Conservation (phyloP, 257 asterid species). For the Galeopsis tetrahit region DNA sequence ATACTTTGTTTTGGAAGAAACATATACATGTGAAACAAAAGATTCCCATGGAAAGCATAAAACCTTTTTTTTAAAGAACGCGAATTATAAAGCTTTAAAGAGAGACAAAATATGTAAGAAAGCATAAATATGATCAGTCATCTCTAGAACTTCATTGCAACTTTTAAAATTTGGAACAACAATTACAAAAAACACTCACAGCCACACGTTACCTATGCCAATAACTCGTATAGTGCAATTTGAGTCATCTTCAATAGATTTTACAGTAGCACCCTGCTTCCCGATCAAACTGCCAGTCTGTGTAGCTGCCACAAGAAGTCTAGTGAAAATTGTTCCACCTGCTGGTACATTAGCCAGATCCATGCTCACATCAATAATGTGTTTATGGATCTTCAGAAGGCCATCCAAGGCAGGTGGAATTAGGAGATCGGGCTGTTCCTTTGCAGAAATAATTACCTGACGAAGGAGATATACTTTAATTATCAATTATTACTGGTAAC, state of each 20-base stretch:
- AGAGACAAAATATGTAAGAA: background rate
- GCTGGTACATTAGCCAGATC: constrained; percentile 59
- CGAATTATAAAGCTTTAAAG: background rate
- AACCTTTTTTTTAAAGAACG: background rate
- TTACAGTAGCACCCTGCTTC: constrained; percentile 94
- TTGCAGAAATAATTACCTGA: constrained; percentile 87
- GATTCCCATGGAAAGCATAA: constrained; percentile 1
- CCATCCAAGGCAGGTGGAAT: constrained; percentile 92
- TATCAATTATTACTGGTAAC: background rate
- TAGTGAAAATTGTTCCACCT: constrained; percentile 62
- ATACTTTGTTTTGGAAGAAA: constrained; percentile 1
- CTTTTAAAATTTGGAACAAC: constrained; percentile 13
- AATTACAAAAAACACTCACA: constrained; percentile 6
- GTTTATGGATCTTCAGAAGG: constrained; percentile 79
- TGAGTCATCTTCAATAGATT: constrained; percentile 83
- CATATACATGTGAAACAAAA: background rate
- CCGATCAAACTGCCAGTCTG: constrained; percentile 96
- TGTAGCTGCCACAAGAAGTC: constrained; percentile 87
- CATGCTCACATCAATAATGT: constrained; percentile 58
- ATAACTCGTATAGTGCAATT: constrained; percentile 78
- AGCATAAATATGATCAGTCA: background rate
- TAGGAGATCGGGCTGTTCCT: constrained; percentile 78
- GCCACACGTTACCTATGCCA: constrained; percentile 65
- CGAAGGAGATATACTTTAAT: constrained; percentile 14
- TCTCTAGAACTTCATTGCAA: background rate